Base-by-base conservation (phyloP, 73 alveolate genomes). In the Tetrahymena malaccensis region DNA sequence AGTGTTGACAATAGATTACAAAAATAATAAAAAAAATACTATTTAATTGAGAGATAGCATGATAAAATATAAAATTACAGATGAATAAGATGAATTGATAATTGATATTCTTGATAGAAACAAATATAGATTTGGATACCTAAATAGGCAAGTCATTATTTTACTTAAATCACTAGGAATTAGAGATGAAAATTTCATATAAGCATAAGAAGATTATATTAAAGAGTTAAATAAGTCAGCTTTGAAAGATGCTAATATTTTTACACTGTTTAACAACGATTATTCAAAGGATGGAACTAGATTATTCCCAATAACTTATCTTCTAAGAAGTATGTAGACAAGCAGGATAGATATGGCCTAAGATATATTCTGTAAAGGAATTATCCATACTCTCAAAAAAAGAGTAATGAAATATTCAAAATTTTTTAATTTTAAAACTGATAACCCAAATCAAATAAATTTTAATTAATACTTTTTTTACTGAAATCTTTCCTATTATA, bases 131-230 rank as follows among this genome's bases (percentile, higher is more conserved):
- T 94, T 96, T 11, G 99, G 99, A 6, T 97, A 97, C 94, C 94
- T 98, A 95, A 98, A 98, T 97, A 96, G 99, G 55, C 97, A 98
- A 96, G 96, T 98, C 44, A 97, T 98, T 37, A 97, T 96, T 95
- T 93, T 98, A 55, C 94, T 98, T 44, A 94, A 94, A 95, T 95
- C 98, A 9, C 84, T 96, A 19, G 98, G 98, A 8, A 97, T 98
- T 27, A 56, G 89, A 37, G 96, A 97, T 12, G 35, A 84, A 94
- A 94, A 94, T 56, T 98, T 97, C 94, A 94, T 94, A 70, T 84
- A 94, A 95, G 96, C 97, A 40, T 94, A 94, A 85, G 58, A 94
- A 56, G 98, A 96, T 43, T 95, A 96, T 84, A 94, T 96, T 58
- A 89, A 97, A 4, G 94, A 85, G 84, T 95, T 97, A 93, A 55